phyloP scores from a whole-genome alignment of 2,329 filamentous ascomycete species.

The Mycosphaerelloides madeirae region DNA sequence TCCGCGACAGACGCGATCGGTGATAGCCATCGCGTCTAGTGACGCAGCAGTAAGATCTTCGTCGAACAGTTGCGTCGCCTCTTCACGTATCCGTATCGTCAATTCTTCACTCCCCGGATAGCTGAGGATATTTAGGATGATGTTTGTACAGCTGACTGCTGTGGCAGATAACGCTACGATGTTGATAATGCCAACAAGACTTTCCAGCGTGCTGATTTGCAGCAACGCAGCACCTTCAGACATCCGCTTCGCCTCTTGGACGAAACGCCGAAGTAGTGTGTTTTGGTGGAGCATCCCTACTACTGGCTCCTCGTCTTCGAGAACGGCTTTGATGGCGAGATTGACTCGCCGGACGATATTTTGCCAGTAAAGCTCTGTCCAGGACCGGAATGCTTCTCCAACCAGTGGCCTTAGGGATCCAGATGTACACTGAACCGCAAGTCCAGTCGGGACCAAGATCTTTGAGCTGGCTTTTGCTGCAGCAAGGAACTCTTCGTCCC shows the following conservation, averaged over 20 bases:
- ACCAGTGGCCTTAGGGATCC: background rate
- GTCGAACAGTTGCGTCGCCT: background rate
- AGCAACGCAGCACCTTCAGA: background rate
- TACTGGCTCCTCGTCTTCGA: background rate
- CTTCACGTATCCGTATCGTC: background rate
- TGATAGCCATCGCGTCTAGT: background rate
- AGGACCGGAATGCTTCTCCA: background rate
- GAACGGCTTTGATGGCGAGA: background rate
- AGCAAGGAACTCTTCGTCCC: background rate
- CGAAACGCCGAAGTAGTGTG: background rate
- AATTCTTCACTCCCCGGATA: background rate
- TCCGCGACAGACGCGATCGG: background rate
- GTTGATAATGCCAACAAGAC: background rate
- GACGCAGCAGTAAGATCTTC: background rate
- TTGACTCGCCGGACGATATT: background rate
- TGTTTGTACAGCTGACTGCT: background rate
- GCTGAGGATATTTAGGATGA: background rate
- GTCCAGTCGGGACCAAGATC: background rate
- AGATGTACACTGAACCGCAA: background rate
- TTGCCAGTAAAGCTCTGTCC: background rate
- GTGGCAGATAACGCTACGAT: background rate
- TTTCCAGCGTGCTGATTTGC: background rate
- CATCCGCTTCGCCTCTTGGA: background rate
- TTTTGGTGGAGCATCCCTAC: background rate
- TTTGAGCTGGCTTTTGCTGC: background rate